These are phyloP conservation scores for Endothia cerciana DNA, from an alignment of 2,329 filamentous ascomycete genomes.

Conservation along the genomic window DNA sequence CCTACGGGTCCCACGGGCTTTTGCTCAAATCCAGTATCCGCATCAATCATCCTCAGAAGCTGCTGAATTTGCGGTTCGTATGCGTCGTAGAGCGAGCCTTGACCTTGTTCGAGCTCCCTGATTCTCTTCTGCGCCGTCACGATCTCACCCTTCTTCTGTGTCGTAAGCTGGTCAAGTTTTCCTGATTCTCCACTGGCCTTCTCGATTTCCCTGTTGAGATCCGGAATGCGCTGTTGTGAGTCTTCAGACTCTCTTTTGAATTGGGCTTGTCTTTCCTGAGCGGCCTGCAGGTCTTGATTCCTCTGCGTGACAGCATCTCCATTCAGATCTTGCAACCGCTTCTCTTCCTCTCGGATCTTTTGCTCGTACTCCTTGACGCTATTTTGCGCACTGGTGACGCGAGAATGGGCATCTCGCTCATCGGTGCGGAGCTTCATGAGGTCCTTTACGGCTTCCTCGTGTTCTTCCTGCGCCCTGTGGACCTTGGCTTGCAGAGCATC, in stretches of 20 bases:
- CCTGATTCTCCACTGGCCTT: slow-evolving; percentile 39
- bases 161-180: slow-evolving; percentile 39
- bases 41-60: slow-evolving; percentile 70
- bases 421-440: slow-evolving; percentile 62
- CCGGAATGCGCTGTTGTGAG: slow-evolving; percentile 37
- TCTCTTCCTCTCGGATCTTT: slow-evolving; percentile 59
- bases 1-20: slow-evolving; percentile 86
- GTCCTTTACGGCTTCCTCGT: slow-evolving; percentile 56
- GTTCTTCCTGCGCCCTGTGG: slow-evolving; percentile 53
- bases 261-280: slow-evolving; percentile 53
- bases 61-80: slow-evolving; percentile 66
- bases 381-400: slow-evolving; percentile 57
- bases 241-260: slow-evolving; percentile 43
- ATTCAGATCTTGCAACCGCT: slow-evolving; percentile 67
- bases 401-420: slow-evolving; percentile 66
- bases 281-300: slow-evolving; percentile 60
- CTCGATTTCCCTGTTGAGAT: slow-evolving; percentile 39
- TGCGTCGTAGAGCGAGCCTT: slow-evolving; percentile 62
- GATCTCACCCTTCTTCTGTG: slow-evolving; percentile 58
- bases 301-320: slow-evolving; percentile 71
- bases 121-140: slow-evolving; percentile 55
- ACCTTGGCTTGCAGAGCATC: slow-evolving; percentile 51
- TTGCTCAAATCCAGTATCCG: slow-evolving; percentile 69
- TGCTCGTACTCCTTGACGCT: slow-evolving; percentile 50
- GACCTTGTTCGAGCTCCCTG: slow-evolving; percentile 56